Evolutionary conservation across 2,329 filamentous ascomycete genomes (phyloP).

Genomic region (Xylaria arbuscula): DNA sequence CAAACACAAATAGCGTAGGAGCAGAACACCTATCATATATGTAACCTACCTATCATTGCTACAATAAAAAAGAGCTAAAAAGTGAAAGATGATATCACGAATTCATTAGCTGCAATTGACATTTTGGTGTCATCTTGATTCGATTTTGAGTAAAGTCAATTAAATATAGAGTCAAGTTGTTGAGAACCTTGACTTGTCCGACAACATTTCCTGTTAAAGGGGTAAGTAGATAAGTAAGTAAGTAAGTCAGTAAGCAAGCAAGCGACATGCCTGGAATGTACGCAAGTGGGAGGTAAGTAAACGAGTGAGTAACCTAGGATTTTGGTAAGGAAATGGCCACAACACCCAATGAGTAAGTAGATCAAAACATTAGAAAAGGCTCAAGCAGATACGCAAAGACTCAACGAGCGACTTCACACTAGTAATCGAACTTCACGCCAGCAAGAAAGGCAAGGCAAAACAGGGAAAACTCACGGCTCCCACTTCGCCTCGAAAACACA

Average conservation of each 20-base stretch:
- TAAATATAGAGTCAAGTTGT: not conserved
- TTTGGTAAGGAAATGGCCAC: too few species aligned
- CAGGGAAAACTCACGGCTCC: constrained; percentile 6
- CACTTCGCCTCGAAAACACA: constrained; percentile 28
- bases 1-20: too few species aligned
- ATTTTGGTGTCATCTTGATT: not conserved
- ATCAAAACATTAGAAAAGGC: too few species aligned
- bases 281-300: not conserved
- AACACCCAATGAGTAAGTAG: too few species aligned
- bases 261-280: not conserved
- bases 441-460: too few species aligned
- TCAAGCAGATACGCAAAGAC: too few species aligned
- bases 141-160: not conserved
- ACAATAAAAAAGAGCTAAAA: not conserved
- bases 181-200: not conserved
- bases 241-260: not conserved
- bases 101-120: not conserved
- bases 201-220: constrained; percentile 1
- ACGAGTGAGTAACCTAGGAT: not conserved
- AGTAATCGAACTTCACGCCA: too few species aligned
- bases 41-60: not conserved
- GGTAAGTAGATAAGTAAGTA: not conserved
- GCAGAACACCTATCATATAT: not conserved
- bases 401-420: too few species aligned
- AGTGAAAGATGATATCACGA: not conserved